Base-by-base conservation (phyloP, 164 flowering plant genomes). In the Sextonia rubra region DNA sequence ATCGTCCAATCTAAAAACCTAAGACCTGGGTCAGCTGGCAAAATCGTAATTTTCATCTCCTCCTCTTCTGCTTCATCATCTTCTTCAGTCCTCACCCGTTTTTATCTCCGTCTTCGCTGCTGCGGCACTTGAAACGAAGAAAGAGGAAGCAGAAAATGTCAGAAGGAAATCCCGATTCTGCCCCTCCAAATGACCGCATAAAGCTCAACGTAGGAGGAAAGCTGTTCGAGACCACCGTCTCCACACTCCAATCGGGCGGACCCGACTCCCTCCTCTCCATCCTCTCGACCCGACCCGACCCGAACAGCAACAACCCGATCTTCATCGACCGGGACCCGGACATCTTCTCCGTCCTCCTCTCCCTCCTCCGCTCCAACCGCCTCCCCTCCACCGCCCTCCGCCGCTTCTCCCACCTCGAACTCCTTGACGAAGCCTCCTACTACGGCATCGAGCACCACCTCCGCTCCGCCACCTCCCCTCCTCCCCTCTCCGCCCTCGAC, bases 241-340 rank as follows among this genome's bases (percentile, higher is more conserved):
- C 92, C 12, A 92, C 97, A 0, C 78, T 91, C 72, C 85, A 73
- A 8, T 71, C 93, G 68, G 91, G 87, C 69, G 97, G 92, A 11
- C 83, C 94, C 0, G 97, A 90, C 65, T 90, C 98, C 0, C 94
- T 91, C 77, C 84, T 91, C 4, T 75, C 85, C 70, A 88, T 82
- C 52, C 87, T 93, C 30, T 84, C 93, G 4, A 67, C 76, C 76
- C 83, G 86, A 2, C 61, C 75, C 14, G 0, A 15, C 62, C 14
- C 23, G 55, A 32, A 77, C 47, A 80, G 79, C 30, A 30, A 70
- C 20, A 29, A 77, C 72, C 90, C 95, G 5, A 71, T 87, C 63
- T 95, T 95, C 85, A 93, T 95, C 15, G 99, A 95, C 83, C 91
- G 97, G 32, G 99, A 95, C 74, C 97, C 99, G 4, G 93, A 91